A percentile compares a stretch with the other conserved stretches of the same genome.
These are phyloP conservation scores for Pseudogymnoascus sp. DNA, from an alignment of 2,329 filamentous ascomycete species.

Conservation along the genomic window DNA sequence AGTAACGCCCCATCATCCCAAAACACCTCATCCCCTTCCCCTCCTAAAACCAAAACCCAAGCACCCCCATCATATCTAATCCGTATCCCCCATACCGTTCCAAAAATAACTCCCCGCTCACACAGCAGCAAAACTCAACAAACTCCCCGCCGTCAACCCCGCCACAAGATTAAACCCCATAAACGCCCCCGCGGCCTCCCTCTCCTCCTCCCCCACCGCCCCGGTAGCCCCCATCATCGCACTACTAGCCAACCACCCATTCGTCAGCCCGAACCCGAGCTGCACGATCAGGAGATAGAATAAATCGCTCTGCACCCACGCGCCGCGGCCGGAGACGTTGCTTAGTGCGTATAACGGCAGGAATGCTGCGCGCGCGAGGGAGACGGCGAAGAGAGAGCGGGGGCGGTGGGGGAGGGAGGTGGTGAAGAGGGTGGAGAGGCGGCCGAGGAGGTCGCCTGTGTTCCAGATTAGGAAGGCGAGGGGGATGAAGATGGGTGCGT, in stretches of 20 bases:
- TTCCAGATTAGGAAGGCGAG: constrained; percentile 93
- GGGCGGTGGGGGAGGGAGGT: constrained; percentile 57
- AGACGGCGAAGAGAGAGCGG: constrained; percentile 56
- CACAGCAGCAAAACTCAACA: constrained; percentile 74
- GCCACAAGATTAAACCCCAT: constrained; percentile 88
- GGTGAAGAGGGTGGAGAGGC: constrained; percentile 57
- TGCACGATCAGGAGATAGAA: constrained; percentile 87
- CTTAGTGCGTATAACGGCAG: constrained; percentile 84
- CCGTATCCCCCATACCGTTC: background rate
- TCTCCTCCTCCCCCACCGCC: constrained; percentile 75
- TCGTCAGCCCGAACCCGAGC: constrained; percentile 73
- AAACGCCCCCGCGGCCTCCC: constrained; percentile 84
- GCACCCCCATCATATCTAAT: background rate
- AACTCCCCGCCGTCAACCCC: constrained; percentile 76
- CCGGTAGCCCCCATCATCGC: constrained; percentile 87
- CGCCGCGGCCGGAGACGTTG: constrained; percentile 70
- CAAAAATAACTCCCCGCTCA: constrained; percentile 17
- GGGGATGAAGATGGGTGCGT: constrained; percentile 75
- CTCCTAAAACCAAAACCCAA: background rate
- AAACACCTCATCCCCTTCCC: background rate
- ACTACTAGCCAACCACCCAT: constrained; percentile 77
- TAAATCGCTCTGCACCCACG: constrained; percentile 67
- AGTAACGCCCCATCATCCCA: background rate
- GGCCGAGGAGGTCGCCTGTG: constrained; percentile 71
- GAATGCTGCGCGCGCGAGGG: constrained; percentile 60